phyloP scores from a whole-genome alignment of 352 stramenopile genomes.

The Phytophthora kernoviae region DNA sequence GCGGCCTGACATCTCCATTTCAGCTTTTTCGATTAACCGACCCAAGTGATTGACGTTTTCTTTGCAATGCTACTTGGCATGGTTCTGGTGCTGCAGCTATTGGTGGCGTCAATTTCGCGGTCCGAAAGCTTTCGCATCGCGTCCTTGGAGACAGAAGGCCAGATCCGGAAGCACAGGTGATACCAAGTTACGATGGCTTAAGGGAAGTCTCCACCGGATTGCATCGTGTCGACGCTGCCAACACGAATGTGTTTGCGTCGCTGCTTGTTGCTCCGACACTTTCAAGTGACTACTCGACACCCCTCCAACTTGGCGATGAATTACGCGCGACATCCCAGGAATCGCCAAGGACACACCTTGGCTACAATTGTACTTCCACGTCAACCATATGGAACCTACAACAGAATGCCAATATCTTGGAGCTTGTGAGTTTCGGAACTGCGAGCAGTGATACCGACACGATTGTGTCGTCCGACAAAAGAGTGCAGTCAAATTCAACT shows the following conservation, averaged over 20 bases:
- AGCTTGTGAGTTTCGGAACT: conserved; percentile 6
- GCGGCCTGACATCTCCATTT: conserved; percentile 1
- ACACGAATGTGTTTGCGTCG: conserved; percentile 13
- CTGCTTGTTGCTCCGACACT: conserved; percentile 9
- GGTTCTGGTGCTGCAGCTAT: conserved; percentile 3
- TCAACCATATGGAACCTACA: conserved; percentile 19
- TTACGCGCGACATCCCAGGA: not conserved
- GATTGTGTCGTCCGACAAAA: not conserved
- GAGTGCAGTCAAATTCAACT: not conserved
- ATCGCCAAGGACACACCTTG: conserved; percentile 13
- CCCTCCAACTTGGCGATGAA: not conserved
- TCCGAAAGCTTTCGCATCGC: conserved; percentile 8
- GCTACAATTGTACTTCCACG: conserved; percentile 30
- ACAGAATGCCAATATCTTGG: conserved; percentile 16
- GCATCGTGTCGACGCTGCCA: conserved; percentile 4
- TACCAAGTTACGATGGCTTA: conserved; percentile 12
- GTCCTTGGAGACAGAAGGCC: not conserved
- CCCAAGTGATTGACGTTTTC: not conserved
- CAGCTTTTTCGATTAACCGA: not conserved
- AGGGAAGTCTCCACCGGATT: conserved; percentile 4
- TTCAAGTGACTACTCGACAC: not conserved
- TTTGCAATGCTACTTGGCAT: conserved; percentile 1
- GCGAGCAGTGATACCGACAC: not conserved
- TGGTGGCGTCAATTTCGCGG: not conserved
- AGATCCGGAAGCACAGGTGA: not conserved